These are phyloP conservation scores for Yarrowia sp. DNA, from an alignment of 805 yeast genomes.

Conservation along the genomic window DNA sequence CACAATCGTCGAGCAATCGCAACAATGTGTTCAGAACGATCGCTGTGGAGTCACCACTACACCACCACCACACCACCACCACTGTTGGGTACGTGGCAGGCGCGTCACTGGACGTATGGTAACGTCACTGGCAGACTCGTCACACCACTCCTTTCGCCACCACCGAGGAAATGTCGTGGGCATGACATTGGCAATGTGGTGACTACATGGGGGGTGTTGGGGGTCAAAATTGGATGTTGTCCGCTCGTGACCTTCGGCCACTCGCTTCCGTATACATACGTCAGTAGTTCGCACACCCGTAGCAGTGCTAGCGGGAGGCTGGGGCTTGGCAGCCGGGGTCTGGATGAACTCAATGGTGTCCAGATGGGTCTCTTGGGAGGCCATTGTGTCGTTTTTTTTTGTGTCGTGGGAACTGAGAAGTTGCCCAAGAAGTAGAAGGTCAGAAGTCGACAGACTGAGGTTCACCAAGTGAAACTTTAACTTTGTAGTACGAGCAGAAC, in stretches of 20 bases:
- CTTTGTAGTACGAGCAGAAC: conserved; percentile 1
- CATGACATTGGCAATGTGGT: no score
- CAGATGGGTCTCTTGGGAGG: conserved; percentile 36
- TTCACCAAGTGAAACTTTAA: not conserved
- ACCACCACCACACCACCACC: no score
- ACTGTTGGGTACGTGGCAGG: no score
- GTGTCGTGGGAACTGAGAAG: conserved; percentile 1
- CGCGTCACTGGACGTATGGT: not conserved
- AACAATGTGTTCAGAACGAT: no score
- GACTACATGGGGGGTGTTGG: no score
- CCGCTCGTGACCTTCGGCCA: no score
- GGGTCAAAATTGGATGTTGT: no score
- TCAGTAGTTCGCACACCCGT: conserved; percentile 62
- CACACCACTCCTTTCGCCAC: not conserved
- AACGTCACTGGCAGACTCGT: not conserved
- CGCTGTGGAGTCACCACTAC: no score
- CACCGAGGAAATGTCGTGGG: no score
- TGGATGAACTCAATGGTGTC: conserved; percentile 58
- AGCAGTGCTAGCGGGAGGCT: conserved; percentile 53
- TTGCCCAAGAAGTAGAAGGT: not conserved
- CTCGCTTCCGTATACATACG: conserved; percentile 23
- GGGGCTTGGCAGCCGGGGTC: conserved; percentile 63
- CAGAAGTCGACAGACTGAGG: no score
- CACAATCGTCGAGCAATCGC: no score
- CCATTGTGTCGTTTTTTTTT: conserved; percentile 1